A percentile compares a stretch with the other conserved stretches of the same genome.
Evolutionary conservation across 2,329 filamentous ascomycete species (phyloP).

Genomic region (Fusarium sp.): DNA sequence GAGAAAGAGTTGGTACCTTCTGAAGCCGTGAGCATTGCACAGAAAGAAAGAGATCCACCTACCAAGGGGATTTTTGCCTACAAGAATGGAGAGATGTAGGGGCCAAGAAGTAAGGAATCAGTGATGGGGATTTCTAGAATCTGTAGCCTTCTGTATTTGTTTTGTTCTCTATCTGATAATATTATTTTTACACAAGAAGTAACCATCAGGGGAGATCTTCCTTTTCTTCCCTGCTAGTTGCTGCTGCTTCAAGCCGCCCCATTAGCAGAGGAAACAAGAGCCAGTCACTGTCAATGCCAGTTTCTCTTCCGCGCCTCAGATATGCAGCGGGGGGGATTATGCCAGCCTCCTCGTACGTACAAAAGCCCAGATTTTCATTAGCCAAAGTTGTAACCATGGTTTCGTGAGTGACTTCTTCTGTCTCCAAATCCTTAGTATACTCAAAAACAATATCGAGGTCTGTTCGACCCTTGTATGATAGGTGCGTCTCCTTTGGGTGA

Average conservation of each 20-base stretch:
- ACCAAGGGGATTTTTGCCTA: not conserved
- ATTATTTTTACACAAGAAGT: too few species aligned
- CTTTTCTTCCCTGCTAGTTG: too few species aligned
- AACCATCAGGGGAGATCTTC: too few species aligned
- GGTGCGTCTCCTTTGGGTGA: accelerated
- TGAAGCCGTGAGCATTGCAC: not conserved
- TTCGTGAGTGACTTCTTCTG: not conserved
- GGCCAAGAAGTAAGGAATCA: too few species aligned
- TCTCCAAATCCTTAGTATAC: not conserved
- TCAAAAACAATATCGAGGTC: accelerated
- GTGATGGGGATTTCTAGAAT: too few species aligned
- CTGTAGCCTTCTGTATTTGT: too few species aligned
- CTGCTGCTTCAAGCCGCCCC: too few species aligned
- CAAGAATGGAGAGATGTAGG: not conserved
- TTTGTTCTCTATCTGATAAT: too few species aligned
- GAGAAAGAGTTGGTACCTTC: accelerated
- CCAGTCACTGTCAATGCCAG: too few species aligned
- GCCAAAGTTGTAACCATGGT: not conserved
- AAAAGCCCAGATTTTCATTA: not conserved
- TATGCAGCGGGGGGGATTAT: too few species aligned
- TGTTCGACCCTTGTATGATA: accelerated
- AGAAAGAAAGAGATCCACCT: not conserved
- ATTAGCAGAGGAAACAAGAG: not conserved
- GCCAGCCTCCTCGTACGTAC: not conserved
- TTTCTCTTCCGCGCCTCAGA: too few species aligned